These are phyloP conservation scores for Lactarius akahatsu DNA, from an alignment of 768 basidiomycete genomes.

Conservation along the genomic window DNA sequence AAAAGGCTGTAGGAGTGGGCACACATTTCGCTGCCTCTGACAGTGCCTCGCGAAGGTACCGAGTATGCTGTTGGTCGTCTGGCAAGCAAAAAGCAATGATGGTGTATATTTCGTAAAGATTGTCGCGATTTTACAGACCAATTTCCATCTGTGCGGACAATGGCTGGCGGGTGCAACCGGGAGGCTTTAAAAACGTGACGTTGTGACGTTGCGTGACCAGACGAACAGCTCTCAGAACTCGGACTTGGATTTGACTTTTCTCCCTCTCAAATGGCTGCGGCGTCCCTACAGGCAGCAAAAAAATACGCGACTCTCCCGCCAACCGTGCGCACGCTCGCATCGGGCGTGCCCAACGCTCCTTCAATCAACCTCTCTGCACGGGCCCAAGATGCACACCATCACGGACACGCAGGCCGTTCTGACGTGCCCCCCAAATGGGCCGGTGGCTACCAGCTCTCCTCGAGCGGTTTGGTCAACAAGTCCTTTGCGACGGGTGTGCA, in stretches of 20 bases:
- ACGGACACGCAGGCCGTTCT: slow-evolving; percentile 60
- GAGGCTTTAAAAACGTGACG: background rate
- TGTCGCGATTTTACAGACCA: slow-evolving; percentile 8
- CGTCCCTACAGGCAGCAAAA: slow-evolving; percentile 71
- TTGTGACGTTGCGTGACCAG: slow-evolving; percentile 1
- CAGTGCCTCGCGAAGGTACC: slow-evolving; percentile 64
- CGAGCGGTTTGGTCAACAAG: slow-evolving; percentile 61
- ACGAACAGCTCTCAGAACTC: background rate
- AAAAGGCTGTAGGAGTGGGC: slow-evolving; percentile 77
- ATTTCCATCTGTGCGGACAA: background rate
- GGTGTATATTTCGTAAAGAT: background rate
- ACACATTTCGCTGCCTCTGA: slow-evolving; percentile 67
- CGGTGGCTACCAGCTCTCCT: slow-evolving; percentile 45
- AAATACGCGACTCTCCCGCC: slow-evolving; percentile 81
- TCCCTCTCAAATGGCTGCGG: slow-evolving; percentile 47
- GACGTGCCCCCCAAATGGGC: slow-evolving; percentile 66
- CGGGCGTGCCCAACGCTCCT: slow-evolving; percentile 76
- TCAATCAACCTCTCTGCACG: slow-evolving; percentile 71
- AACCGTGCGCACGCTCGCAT: slow-evolving; percentile 74
- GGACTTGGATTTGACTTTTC: slow-evolving; percentile 8
- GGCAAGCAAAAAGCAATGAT: background rate
- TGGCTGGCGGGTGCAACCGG: slow-evolving; percentile 6
- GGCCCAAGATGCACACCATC: slow-evolving; percentile 53
- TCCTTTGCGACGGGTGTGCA: slow-evolving; percentile 61
- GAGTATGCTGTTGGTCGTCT: slow-evolving; percentile 33